Evolutionary conservation across 495 filamentous ascomycete genomes (phyloP), one percentile per base, ranked within the genome.

Genomic region (Aspergillus ellipticus): DNA sequence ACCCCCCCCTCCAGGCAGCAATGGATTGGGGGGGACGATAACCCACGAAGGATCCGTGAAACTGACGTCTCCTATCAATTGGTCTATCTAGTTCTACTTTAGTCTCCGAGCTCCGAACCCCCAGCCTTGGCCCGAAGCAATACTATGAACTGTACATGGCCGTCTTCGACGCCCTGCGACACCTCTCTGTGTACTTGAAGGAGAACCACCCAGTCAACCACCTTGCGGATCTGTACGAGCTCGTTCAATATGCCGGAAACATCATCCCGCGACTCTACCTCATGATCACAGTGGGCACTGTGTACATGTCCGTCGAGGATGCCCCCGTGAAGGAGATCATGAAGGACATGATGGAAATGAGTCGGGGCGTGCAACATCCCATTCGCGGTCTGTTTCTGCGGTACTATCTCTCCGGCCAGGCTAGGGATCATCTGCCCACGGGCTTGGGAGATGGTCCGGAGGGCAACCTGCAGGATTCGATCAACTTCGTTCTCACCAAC

Each of bases 301-400:
- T 96, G 29, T 98, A 98, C 75, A 98, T 98, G 94, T 86, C 89
- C 9, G 93, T 98, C 61, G 89, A 94, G 68, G 94, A 96, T 83
- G 95, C 94, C 43, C 94, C 94, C 4, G 93, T 98, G 58, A 98
- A 98, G 74, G 94, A 98, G 75, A 92, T 98, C 53, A 98, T 98
- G 94, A 98, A 98, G 72, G 94, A 98, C 68, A 98, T 98, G 94
- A 98, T 98, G 94, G 94, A 98, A 74, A 98, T 98, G 94, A 96
- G 90, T 71, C 83, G 94, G 58, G 94, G 94, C 46, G 90, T 98
- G 26, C 94, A 98, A 66, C 95, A 98, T 66, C 94, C 94, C 2
- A 89, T 96, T 47, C 88, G 94, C 46, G 94, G 94, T 2, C 76
- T 98, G 37, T 98, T 98, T 70, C 74, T 98, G 58, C 84, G 94